A percentile compares a stretch with the other conserved stretches of the same genome.
Conservation (phyloP, 2,329 filamentous ascomycete genomes). For the Blumeria graminis region DNA sequence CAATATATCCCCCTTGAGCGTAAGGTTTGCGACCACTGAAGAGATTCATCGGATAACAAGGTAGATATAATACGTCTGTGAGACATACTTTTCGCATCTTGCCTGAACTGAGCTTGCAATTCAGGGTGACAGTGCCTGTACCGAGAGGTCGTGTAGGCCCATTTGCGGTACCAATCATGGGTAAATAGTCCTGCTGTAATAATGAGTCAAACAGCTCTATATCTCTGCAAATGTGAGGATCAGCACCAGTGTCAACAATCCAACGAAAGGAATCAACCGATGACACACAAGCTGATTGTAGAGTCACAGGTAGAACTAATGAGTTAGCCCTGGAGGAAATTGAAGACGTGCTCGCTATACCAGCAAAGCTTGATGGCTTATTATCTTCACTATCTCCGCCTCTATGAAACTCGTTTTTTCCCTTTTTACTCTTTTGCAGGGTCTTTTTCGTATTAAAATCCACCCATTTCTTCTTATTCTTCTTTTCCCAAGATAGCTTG, state of each 20-base stretch:
- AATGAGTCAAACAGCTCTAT: neutral
- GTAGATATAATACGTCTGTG: constrained; percentile 1
- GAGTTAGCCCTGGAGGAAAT: neutral
- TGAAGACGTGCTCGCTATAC: neutral
- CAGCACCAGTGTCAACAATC: neutral
- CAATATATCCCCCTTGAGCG: neutral
- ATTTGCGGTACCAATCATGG: neutral
- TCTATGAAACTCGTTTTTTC: neutral
- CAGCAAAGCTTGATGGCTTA: neutral
- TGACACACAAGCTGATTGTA: neutral
- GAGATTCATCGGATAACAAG: neutral
- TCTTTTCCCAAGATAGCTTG: neutral
- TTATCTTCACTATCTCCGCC: neutral
- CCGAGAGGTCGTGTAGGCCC: neutral
- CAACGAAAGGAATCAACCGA: neutral
- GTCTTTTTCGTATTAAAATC: neutral
- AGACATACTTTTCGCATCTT: neutral
- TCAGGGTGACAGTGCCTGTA: neutral
- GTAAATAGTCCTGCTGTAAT: neutral
- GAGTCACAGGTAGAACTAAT: neutral
- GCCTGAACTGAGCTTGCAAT: neutral
- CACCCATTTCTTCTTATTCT: neutral
- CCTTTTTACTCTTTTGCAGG: neutral
- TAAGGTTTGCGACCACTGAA: neutral
- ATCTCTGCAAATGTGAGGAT: neutral